phyloP scores from a whole-genome alignment of 1,284 basidiomycete genomes.

The Rhodofomes roseus region DNA sequence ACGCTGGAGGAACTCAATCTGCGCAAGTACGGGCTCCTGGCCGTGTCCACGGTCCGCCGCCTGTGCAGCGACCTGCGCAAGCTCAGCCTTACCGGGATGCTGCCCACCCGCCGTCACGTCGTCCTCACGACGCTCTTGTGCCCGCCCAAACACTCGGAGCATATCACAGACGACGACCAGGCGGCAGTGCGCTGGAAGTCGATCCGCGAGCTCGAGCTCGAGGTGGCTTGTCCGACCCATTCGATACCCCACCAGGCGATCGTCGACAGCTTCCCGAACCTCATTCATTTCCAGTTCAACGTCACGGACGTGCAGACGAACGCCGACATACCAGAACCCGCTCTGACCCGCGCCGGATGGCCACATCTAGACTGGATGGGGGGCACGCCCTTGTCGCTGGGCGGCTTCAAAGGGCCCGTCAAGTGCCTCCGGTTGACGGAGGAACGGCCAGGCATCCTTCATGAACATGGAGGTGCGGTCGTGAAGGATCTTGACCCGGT shows the following conservation, averaged over 20 bases:
- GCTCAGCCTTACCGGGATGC: not conserved
- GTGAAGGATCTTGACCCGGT: not conserved
- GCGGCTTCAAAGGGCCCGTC: not conserved
- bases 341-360: not conserved
- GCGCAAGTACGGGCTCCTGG: not conserved
- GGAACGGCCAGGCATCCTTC: not conserved
- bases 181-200: not conserved
- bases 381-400: not conserved
- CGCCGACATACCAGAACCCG: not conserved
- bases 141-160: not conserved
- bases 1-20: not conserved
- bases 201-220: not conserved
- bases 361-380: not conserved
- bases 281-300: not conserved
- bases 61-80: not conserved
- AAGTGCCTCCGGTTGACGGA: not conserved
- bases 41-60: not conserved
- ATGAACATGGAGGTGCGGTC: not conserved
- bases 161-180: not conserved
- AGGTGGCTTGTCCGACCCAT: not conserved
- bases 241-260: not conserved
- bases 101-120: not conserved
- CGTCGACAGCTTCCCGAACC: not conserved
- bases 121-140: not conserved
- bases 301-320: not conserved